These are phyloP conservation scores for Nemania serpens DNA, from an alignment of 2,329 filamentous ascomycete species.

Conservation along the genomic window DNA sequence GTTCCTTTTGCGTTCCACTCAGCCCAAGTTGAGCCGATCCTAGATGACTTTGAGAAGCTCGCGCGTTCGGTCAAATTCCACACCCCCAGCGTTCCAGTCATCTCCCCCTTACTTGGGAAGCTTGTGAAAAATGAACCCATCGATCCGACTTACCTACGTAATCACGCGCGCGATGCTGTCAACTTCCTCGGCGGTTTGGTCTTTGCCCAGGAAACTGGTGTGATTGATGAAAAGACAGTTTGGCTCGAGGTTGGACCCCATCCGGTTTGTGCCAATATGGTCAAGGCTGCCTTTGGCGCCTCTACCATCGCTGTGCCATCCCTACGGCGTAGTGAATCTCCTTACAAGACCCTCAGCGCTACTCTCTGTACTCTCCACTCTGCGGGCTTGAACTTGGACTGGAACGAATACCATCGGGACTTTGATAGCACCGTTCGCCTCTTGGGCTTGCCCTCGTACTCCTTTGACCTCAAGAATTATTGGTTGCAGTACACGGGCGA, in stretches of 20 bases:
- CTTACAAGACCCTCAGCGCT: constrained; percentile 66
- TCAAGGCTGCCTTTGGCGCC: constrained; percentile 65
- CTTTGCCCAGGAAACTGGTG: constrained; percentile 60
- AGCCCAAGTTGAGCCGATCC: constrained; percentile 65
- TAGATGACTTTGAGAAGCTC: constrained; percentile 61
- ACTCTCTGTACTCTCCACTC: constrained; percentile 62
- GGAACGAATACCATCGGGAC: constrained; percentile 69
- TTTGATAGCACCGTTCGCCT: constrained; percentile 63
- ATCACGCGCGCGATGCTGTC: constrained; percentile 70
- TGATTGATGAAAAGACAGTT: constrained; percentile 67
- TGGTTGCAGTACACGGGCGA: constrained; percentile 67
- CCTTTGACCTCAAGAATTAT: constrained; percentile 73
- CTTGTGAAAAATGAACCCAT: constrained; percentile 64
- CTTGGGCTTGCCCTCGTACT: constrained; percentile 69
- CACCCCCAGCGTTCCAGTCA: constrained; percentile 61
- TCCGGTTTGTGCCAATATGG: constrained; percentile 69
- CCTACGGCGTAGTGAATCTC: constrained; percentile 64
- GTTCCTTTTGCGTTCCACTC: constrained; percentile 72
- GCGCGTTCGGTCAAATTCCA: constrained; percentile 60
- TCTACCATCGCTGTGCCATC: constrained; percentile 62
- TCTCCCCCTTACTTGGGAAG: constrained; percentile 69
- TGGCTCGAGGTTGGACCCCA: constrained; percentile 79
- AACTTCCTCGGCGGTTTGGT: constrained; percentile 69
- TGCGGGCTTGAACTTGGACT: constrained; percentile 64
- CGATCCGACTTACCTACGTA: constrained; percentile 65